A percentile compares a stretch with the other conserved stretches of the same genome.
These are phyloP conservation scores for Fusarium sp. DNA, from an alignment of 2,329 filamentous ascomycete species.

Conservation along the genomic window DNA sequence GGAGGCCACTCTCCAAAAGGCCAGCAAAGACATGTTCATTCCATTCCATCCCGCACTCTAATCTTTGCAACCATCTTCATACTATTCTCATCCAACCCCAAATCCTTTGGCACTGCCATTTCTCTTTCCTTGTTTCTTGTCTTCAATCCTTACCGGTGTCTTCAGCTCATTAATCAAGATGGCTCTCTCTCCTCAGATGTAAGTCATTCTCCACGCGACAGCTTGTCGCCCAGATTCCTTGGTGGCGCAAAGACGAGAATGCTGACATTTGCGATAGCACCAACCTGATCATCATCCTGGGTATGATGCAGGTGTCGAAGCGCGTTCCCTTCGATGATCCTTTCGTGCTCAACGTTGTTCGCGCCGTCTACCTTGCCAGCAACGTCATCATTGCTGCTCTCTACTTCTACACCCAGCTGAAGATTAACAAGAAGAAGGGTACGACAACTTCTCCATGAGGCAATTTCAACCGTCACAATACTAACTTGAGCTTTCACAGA, in stretches of 20 bases:
- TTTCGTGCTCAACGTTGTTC: slow-evolving; percentile 67
- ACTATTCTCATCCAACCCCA: slow-evolving; percentile 16
- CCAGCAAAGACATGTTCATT: slow-evolving; percentile 45
- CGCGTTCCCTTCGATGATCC: slow-evolving; percentile 93
- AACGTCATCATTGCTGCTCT: slow-evolving; percentile 86
- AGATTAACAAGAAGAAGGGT: slow-evolving; percentile 99
- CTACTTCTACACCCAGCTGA: slow-evolving; percentile 85
- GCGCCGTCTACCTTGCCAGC: slow-evolving; percentile 67
- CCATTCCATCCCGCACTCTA: slow-evolving; percentile 36
- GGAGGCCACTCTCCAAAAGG: slow-evolving; percentile 43
- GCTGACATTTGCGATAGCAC: slow-evolving; percentile 67
- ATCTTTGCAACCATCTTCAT: slow-evolving; percentile 21
- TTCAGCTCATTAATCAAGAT: slow-evolving; percentile 58
- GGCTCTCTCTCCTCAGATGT: slow-evolving; percentile 76
- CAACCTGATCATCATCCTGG: slow-evolving; percentile 94
- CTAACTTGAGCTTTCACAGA: slow-evolving; percentile 66
- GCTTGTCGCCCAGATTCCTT: slow-evolving; percentile 20
- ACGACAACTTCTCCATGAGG: slow-evolving; percentile 49
- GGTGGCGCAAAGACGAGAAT: slow-evolving; percentile 32
- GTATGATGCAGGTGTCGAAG: slow-evolving; percentile 99
- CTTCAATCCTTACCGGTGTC: slow-evolving; percentile 5
- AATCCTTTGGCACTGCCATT: slow-evolving; percentile 19
- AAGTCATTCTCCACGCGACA: slow-evolving; percentile 49
- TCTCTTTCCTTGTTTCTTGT: slow-evolving; percentile 10
- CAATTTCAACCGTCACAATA: not conserved